These are phyloP conservation scores for Magnaporthiopsis incrustans DNA, from an alignment of 2,329 filamentous ascomycete genomes.

Conservation along the genomic window DNA sequence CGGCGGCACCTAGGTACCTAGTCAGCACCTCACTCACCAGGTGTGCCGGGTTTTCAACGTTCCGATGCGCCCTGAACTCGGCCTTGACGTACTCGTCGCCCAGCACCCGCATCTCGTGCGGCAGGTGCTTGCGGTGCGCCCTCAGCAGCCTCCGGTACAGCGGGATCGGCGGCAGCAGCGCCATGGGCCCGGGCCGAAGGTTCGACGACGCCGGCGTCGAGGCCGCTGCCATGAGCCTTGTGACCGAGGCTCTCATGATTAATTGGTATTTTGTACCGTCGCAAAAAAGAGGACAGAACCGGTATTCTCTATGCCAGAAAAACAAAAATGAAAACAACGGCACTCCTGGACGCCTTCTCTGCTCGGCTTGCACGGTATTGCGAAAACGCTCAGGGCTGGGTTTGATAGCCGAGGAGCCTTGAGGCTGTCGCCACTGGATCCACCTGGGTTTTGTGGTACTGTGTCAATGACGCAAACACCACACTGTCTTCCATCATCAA, in stretches of 20 bases:
- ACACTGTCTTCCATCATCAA: not conserved
- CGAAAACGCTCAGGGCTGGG: not conserved
- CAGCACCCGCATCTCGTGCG: slow-evolving; percentile 65
- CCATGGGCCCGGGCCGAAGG: slow-evolving; percentile 39
- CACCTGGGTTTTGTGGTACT: not conserved
- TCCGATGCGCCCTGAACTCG: slow-evolving; percentile 79
- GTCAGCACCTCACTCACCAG: slow-evolving; percentile 49
- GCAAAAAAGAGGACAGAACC: too few species aligned
- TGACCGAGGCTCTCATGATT: slow-evolving; percentile 6
- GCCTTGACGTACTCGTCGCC: slow-evolving; percentile 91
- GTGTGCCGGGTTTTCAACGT: slow-evolving; percentile 84
- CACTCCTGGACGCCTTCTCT: not conserved
- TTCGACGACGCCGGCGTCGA: slow-evolving; percentile 13
- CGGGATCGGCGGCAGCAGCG: slow-evolving; percentile 77
- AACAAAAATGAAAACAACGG: too few species aligned
- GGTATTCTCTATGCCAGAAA: not conserved
- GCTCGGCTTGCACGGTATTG: not conserved
- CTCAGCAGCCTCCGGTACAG: slow-evolving; percentile 84
- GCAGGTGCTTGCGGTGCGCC: slow-evolving; percentile 73
- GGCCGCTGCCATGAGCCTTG: slow-evolving; percentile 7
- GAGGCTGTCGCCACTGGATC: not conserved
- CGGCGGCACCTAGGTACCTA: too few species aligned
- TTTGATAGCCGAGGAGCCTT: not conserved
- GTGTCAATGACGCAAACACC: not conserved
- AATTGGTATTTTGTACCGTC: not conserved